Percentiles rank a stretch among this genome's conserved stretches.
Evolutionary conservation across 2,329 filamentous ascomycete species (phyloP).

Genomic region (Aciculosporium take): DNA sequence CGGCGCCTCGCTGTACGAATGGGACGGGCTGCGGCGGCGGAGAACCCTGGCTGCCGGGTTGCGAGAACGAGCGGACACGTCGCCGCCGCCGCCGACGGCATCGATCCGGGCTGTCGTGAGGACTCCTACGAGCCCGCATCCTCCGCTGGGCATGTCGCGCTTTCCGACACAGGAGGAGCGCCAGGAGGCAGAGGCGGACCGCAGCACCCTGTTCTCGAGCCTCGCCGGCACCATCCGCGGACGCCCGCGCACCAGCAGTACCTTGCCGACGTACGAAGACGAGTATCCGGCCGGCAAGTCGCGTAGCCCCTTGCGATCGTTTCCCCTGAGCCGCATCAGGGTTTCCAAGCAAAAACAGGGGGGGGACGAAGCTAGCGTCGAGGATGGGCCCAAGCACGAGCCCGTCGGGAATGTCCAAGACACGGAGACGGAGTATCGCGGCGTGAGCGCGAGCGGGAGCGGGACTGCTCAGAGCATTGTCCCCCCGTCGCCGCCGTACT

Average conservation of each 20-base stretch:
- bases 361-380: slow-evolving; percentile 27
- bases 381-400: slow-evolving; percentile 23
- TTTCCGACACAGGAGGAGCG: slow-evolving; percentile 55
- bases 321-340: slow-evolving; percentile 47
- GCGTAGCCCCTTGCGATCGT: slow-evolving; percentile 44
- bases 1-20: slow-evolving; percentile 58
- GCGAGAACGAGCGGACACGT: slow-evolving; percentile 14
- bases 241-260: slow-evolving; percentile 20
- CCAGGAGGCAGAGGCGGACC: slow-evolving; percentile 30
- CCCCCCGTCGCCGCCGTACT: slow-evolving; percentile 48
- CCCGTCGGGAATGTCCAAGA: slow-evolving; percentile 31
- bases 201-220: slow-evolving; percentile 36
- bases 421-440: slow-evolving; percentile 35
- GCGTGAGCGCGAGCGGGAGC: slow-evolving; percentile 28
- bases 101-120: slow-evolving; percentile 9
- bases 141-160: slow-evolving; percentile 63
- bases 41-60: slow-evolving; percentile 33
- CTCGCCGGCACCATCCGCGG: slow-evolving; percentile 39
- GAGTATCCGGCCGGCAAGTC: slow-evolving; percentile 26
- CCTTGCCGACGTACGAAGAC: slow-evolving; percentile 17
- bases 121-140: slow-evolving; percentile 16
- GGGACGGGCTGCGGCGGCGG: slow-evolving; percentile 76
- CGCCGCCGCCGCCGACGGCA: slow-evolving; percentile 13
- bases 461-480: slow-evolving; percentile 24
- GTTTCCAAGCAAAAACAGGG: slow-evolving; percentile 32